These are phyloP conservation scores for Neofusicoccum kwambonambiense DNA, from an alignment of 2,329 filamentous ascomycete genomes.

Conservation along the genomic window DNA sequence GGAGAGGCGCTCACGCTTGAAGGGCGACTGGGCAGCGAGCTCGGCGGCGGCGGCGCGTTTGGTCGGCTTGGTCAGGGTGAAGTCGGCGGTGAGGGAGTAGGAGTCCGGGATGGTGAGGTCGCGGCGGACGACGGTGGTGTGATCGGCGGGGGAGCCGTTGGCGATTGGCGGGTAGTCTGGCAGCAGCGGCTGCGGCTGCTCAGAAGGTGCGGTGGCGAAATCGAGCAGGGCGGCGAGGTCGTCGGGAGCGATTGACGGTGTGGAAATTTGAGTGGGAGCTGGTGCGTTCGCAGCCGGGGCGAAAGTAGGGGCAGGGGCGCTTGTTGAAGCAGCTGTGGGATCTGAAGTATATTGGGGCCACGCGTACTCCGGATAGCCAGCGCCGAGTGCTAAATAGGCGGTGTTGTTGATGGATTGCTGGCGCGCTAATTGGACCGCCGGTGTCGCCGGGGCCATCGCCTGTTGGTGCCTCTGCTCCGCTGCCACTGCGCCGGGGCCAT, in stretches of 20 bases:
- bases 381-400: neutral
- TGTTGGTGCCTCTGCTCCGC: neutral
- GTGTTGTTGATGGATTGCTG: neutral
- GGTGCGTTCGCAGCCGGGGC: neutral
- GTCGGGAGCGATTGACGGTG: neutral
- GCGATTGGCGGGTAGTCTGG: neutral
- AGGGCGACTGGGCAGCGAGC: neutral
- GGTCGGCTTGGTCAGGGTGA: neutral
- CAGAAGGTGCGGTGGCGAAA: neutral
- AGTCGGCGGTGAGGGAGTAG: neutral
- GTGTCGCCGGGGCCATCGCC: neutral
- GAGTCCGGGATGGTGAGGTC: neutral
- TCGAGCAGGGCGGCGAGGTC: neutral
- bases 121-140: too few species aligned
- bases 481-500: neutral
- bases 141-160: neutral
- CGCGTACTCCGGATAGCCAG: neutral
- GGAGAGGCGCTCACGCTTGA: neutral
- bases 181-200: neutral
- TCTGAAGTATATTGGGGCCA: conserved; percentile 1
- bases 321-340: neutral
- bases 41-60: neutral
- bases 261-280: too few species aligned
- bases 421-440: neutral
- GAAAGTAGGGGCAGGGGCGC: neutral